A percentile compares a stretch with the other conserved stretches of the same genome.
phyloP scores from a whole-genome alignment of 2,329 filamentous ascomycete genomes.

The Xylariomycetidae sp. region DNA sequence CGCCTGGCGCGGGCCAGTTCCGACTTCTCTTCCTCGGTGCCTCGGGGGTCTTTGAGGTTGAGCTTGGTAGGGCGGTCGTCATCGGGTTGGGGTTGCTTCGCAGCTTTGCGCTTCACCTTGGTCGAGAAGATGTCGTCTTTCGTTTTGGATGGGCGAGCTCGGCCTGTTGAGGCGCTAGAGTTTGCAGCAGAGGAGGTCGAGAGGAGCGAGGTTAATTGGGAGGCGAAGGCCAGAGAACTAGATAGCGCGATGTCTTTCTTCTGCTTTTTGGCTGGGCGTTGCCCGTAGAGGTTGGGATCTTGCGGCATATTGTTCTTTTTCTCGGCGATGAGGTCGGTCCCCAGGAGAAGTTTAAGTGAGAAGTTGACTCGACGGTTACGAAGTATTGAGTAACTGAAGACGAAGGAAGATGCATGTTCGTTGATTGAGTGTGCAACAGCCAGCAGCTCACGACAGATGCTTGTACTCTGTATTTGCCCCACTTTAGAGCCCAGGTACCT shows the following conservation, averaged over 20 bases:
- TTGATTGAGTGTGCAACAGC: no score
- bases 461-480: no score
- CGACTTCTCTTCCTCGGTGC: conserved; percentile 59
- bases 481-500: no score
- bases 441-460: no score
- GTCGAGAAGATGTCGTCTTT: conserved; percentile 66
- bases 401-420: no score
- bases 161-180: conserved; percentile 36
- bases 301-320: conserved; percentile 51
- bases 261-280: conserved; percentile 63
- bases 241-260: conserved; percentile 67
- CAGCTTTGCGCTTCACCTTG: conserved; percentile 40
- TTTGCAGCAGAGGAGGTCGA: conserved; percentile 39
- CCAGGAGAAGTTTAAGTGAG: no score
- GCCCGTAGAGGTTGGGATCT: conserved; percentile 73
- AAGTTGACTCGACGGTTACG: no score
- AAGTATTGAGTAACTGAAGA: no score
- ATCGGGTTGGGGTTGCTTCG: conserved; percentile 8
- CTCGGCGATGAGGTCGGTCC: no score
- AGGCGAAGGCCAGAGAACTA: conserved; percentile 78
- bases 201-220: conserved; percentile 80
- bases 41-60: conserved; percentile 45
- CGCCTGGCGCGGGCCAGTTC: conserved; percentile 68
- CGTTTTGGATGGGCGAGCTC: conserved; percentile 48
- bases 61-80: conserved; percentile 25